Conservation (phyloP, 106 monocot species). For the Allium cepa region DNA sequence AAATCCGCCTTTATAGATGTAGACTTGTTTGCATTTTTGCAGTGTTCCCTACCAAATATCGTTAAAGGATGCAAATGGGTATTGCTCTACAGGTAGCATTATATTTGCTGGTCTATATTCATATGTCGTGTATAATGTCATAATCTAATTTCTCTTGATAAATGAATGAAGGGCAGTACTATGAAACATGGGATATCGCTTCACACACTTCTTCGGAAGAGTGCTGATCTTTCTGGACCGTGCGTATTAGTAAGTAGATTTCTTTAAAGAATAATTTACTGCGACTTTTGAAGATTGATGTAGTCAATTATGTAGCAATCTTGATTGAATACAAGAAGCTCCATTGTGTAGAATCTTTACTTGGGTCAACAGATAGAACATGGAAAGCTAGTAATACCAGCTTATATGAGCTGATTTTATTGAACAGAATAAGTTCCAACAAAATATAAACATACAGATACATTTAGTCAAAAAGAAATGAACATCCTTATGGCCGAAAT, state of each 20-base stretch:
- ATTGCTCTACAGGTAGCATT: constrained; percentile 71
- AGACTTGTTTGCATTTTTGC: constrained; percentile 67
- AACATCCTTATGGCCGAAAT: no score
- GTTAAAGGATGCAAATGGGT: constrained; percentile 90
- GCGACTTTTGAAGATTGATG: no score
- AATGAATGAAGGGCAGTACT: constrained; percentile 73
- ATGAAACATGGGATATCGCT: constrained; percentile 94
- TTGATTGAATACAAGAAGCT: no score
- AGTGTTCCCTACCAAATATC: constrained; percentile 78
- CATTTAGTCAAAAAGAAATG: no score
- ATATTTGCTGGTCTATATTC: not conserved
- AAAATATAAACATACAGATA: no score
- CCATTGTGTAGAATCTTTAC: no score
- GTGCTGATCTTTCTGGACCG: constrained; percentile 50
- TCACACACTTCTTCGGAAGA: constrained; percentile 71
- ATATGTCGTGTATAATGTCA: no score
- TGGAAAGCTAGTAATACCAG: no score
- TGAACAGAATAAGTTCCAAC: no score
- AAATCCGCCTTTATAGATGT: constrained; percentile 58
- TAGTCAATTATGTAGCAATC: no score
- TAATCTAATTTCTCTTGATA: not conserved
- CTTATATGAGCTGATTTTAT: no score
- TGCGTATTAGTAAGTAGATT: constrained; percentile 58
- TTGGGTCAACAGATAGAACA: no score
- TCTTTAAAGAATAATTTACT: not conserved